Percentiles rank a stretch among this genome's conserved stretches.
Conservation (phyloP, 106 monocot species). For the Narthecium ossifragum region DNA sequence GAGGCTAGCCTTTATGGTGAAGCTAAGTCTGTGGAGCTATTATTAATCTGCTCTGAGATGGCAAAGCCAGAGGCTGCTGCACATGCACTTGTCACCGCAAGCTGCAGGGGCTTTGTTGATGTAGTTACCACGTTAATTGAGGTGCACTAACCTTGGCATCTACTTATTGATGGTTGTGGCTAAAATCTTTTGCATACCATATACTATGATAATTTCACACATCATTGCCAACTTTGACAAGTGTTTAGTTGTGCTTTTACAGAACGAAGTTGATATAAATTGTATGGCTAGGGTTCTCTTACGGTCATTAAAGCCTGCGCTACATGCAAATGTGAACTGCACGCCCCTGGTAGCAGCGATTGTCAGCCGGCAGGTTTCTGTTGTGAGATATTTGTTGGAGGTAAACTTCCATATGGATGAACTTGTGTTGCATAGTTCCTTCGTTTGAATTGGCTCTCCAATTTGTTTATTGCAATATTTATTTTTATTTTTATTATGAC, state of each 20-base stretch:
- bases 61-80: slow-evolving; percentile 44
- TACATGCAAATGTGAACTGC: slow-evolving; percentile 73
- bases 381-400: slow-evolving; percentile 58
- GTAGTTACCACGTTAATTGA: slow-evolving; percentile 70
- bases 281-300: slow-evolving; percentile 60
- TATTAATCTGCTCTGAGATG: slow-evolving; percentile 68
- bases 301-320: slow-evolving; percentile 65
- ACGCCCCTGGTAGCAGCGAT: slow-evolving; percentile 71
- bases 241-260: too few species aligned
- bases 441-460: too few species aligned
- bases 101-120: slow-evolving; percentile 63
- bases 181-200: too few species aligned
- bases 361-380: slow-evolving; percentile 49
- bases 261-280: slow-evolving; percentile 75
- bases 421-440: background rate
- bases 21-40: slow-evolving; percentile 38
- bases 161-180: too few species aligned
- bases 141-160: too few species aligned
- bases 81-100: slow-evolving; percentile 60
- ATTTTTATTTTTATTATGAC: too few species aligned
- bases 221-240: too few species aligned
- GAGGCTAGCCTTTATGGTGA: slow-evolving; percentile 50
- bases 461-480: too few species aligned
- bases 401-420: slow-evolving; percentile 4
- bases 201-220: too few species aligned